Evolutionary conservation across 2,329 filamentous ascomycete species (phyloP).

Genomic region (Verruconis gallopava): DNA sequence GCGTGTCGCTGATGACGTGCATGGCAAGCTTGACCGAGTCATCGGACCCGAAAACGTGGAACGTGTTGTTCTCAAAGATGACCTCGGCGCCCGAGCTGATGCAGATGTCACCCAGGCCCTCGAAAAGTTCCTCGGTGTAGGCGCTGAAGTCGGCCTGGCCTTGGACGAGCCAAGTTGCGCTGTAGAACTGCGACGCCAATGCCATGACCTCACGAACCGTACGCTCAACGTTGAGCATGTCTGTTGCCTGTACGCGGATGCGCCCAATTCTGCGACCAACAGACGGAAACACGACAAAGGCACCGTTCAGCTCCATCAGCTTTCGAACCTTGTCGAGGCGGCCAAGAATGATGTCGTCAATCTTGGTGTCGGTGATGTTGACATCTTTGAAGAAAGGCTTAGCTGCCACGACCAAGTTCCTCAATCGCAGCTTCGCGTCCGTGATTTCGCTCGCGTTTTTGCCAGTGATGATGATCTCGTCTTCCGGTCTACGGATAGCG

Average conservation of each 20-base stretch:
- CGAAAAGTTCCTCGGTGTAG: conserved; percentile 49
- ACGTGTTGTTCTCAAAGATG: conserved; percentile 85
- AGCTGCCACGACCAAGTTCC: conserved; percentile 67
- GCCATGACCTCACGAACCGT: conserved; percentile 95
- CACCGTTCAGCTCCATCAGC: conserved; percentile 93
- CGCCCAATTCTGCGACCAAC: conserved; percentile 74
- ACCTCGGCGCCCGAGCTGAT: conserved; percentile 92
- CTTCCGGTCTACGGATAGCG: conserved; percentile 67
- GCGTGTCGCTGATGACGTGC: conserved; percentile 81
- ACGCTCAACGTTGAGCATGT: conserved; percentile 86
- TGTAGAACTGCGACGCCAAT: conserved; percentile 92
- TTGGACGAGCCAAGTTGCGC: conserved; percentile 65
- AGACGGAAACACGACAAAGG: conserved; percentile 83
- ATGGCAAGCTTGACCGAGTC: conserved; percentile 94
- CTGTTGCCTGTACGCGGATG: conserved; percentile 82
- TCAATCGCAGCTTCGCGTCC: conserved; percentile 79
- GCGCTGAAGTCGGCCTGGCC: conserved; percentile 6
- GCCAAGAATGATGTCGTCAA: conserved; percentile 83
- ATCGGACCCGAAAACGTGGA: conserved; percentile 89
- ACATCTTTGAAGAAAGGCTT: conserved; percentile 79
- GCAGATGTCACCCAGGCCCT: conserved; percentile 92
- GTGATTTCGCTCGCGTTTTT: conserved; percentile 74
- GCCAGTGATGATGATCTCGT: conserved; percentile 91
- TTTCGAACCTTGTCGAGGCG: conserved; percentile 94
- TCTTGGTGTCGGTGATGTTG: conserved; percentile 76